phyloP scores from a whole-genome alignment of 2,329 filamentous ascomycete genomes.

The Basipetospora chlamydospora region DNA sequence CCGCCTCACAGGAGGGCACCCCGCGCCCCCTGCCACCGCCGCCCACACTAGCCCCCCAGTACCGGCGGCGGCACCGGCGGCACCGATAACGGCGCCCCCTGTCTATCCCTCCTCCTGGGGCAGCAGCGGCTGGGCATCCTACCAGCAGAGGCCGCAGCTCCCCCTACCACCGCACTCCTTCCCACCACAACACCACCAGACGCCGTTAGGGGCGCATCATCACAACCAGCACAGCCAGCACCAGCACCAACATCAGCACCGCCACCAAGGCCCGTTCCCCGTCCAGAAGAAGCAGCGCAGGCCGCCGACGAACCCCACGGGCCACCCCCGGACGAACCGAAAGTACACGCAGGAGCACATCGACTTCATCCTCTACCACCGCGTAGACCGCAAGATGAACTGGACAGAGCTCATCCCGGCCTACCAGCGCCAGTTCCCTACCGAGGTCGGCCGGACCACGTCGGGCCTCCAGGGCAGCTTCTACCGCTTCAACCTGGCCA shows the following conservation, averaged over 20 bases:
- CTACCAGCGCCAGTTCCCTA: slow-evolving; percentile 8
- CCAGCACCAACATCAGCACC: neutral
- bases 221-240: neutral
- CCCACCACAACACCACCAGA: too few species aligned
- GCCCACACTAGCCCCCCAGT: slow-evolving; percentile 11
- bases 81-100: too few species aligned
- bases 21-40: slow-evolving; percentile 8
- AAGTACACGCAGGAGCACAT: slow-evolving; percentile 29
- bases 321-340: slow-evolving; percentile 17
- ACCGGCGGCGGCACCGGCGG: neutral
- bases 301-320: slow-evolving; percentile 10
- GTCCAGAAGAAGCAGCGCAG: slow-evolving; percentile 7
- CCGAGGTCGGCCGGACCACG: slow-evolving; percentile 7
- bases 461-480: slow-evolving; percentile 26
- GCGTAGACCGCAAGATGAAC: slow-evolving; percentile 27
- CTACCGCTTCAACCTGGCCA: slow-evolving; percentile 27
- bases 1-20: neutral
- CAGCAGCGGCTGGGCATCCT: too few species aligned
- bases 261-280: neutral
- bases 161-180: neutral
- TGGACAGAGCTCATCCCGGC: slow-evolving; percentile 14
- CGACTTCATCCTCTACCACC: slow-evolving; percentile 29
- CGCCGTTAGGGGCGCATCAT: too few species aligned
- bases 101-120: too few species aligned
- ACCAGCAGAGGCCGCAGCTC: neutral